Base-by-base conservation (phyloP, 768 basidiomycete genomes). In the Pisolithus orientalis region DNA sequence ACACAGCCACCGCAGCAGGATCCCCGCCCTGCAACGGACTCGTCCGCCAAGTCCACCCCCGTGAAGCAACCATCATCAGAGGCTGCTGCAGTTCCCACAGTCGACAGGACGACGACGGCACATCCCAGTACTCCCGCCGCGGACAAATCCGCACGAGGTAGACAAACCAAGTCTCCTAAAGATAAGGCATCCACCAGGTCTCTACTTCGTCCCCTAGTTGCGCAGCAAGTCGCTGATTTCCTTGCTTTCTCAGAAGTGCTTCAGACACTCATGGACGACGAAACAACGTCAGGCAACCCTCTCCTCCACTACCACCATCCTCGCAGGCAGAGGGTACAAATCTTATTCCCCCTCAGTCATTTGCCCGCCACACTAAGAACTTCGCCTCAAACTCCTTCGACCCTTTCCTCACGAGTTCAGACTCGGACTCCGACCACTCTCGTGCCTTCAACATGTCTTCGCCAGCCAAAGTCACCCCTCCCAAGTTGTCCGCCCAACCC, bases 241-340 rank as follows among this genome's bases (percentile, higher is more conserved):
- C 50, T 29, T 52, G 27, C 25, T 53, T 38, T 46, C 31, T 48
- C 43, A 83, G 78, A 68, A 79, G 73, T 64, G 50, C 70, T 44
- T 83, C 82, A 51, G 74, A 69, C 56, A 65, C 64, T 56, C 72
- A 66, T 39, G 65, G 68, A 60, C 75, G 77, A 62, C 78, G 78
- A 67, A 76, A 72, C 69, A 75, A 72, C 59, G 70, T 65, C 52
- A 83, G 83, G 54, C 84, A 85, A 63, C 77, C 82, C 21, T 86
- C 85, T 39, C 83, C 83, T 16, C 80, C 80, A 32, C 67, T 76
- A 40, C 62, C 69, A 45, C 25, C 46, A 53, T 66, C 82, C 79
- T 80, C 81, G 78, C 83, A 85, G 79, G 83, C 77, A 80, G 85
- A 85, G 80, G 78, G 66, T 62, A 66, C 68, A 55, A 55, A 58